Base-by-base conservation (phyloP, 2,329 filamentous ascomycete genomes). In the Fusarium sp. region DNA sequence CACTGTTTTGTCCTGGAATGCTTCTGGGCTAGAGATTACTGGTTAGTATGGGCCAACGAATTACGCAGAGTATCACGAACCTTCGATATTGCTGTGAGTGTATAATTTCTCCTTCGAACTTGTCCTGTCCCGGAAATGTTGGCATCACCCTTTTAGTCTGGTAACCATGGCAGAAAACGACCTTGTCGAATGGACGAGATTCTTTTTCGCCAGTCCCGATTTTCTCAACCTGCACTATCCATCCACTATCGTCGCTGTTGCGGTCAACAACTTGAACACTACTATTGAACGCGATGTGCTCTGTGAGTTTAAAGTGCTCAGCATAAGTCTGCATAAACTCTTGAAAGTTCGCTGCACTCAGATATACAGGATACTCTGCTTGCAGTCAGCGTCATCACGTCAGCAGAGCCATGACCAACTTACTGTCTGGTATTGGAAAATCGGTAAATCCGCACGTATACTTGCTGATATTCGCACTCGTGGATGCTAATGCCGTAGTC, bases 381-480 rank as follows among this genome's bases (percentile, higher is more conserved):
- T 4, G 0, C 1, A 3, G 6, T 56, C 4, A 58, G 22, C 17
- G 1, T 18, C 15, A 28, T n/a, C 3, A 14, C 2, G 6, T 28
- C 6, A 22, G 14, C 14, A n/a, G 8, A 32, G 1, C 1, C 2
- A 6, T 2, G 1, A 1, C 4, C 1, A 1, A 26, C 69, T 3
- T 26, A 70, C 70, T 73, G 20, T 72, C 70, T 30, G 70, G 70
- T 39, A 72, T 72, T 0, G 70, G 70, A 13, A 61, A 72, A 0
- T 72, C 70, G 1, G 70, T 72, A 11, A 73, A 72, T 8, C 70
- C 70, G 1, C 70, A 72, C 6, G 69, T 72, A 8, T 72, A 73
- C 22, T 72, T 72, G 65, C 70, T 72, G 3, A 72, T 72, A 1
- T 73, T 66, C 2, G 70, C 70, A 4, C 24, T 57, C 3, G 70